Evolutionary conservation across 495 filamentous ascomycete species (phyloP), one percentile per base, ranked within the genome.

Genomic region (Neurospora sp.): DNA sequence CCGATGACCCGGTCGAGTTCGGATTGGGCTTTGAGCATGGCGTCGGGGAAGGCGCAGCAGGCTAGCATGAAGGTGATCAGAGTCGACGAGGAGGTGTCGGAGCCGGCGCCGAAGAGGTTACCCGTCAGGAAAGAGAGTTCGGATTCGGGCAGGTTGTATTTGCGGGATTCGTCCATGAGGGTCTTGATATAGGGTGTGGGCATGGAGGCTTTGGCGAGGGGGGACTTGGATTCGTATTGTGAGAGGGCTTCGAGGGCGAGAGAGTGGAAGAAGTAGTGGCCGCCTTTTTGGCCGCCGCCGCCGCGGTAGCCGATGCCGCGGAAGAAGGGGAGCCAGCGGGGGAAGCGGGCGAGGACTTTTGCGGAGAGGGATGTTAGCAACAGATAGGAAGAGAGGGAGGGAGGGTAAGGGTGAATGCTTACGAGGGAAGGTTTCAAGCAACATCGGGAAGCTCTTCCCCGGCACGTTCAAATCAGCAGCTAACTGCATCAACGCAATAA

Each of bases 391-490:
- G 5, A 12, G 70, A 77, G 53, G n/a, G 0, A 5, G 27, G 12
- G 18, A 10, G 39, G n/a, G 22, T 22, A 5, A 10, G n/a, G 2
- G 69, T 16, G 8, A 18, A 18, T 16, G 71, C 78, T 82, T 79
- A 81, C 79, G 79, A 6, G 87, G 87, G 47, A 89, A 90, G 0
- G 87, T 89, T 75, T 89, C 87, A 74, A 89, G 83, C 20, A 89
- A 73, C 88, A 90, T 90, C 4, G 88, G 88, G 71, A 89, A 89
- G 0, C 76, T 83, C 74, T 88, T 90, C 18, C 88, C 87, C 2
- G 88, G 88, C 70, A 90, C 88, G 69, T 91, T 91, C 61, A 91
- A 81, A 16, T 87, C 86, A n/a, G 89, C 88, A 35, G 87, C 86
- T 71, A 88, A 83, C 61, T 89, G 87, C 89, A 90, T 90, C 69